Conservation (phyloP, 768 basidiomycete species). For the Lentinula aciculospora region DNA sequence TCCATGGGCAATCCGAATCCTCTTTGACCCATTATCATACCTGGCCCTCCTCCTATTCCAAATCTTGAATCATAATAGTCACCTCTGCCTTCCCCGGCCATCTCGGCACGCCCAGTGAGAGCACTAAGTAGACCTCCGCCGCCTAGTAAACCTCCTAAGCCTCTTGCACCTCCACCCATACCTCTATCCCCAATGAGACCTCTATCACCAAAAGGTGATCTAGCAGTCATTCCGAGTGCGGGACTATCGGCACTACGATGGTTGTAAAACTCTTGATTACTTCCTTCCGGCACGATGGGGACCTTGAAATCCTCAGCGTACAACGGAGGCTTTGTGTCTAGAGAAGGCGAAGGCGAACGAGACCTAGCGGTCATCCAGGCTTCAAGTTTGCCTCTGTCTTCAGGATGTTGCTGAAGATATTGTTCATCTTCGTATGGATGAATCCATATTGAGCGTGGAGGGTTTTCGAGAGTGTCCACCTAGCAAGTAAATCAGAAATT, state of each 20-base stretch:
- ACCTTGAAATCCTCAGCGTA: background rate
- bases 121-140: background rate
- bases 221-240: background rate
- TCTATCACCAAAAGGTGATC: background rate
- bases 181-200: background rate
- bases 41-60: background rate
- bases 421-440: slow-evolving; percentile 69
- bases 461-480: slow-evolving; percentile 59
- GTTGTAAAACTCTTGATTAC: background rate
- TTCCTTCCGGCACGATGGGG: background rate
- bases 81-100: background rate
- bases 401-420: slow-evolving; percentile 50
- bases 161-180: background rate
- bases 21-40: background rate
- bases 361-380: slow-evolving; percentile 6
- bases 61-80: background rate
- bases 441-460: slow-evolving; percentile 65
- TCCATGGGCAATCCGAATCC: background rate
- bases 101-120: background rate
- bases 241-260: background rate
- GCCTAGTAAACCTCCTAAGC: background rate
- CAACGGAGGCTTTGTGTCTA: background rate
- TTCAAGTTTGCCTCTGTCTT: slow-evolving; percentile 30
- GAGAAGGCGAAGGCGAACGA: background rate
- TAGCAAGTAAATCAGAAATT: slow-evolving; percentile 13